These are phyloP conservation scores for Rhodosporidiobolus odoratus DNA, from an alignment of 768 basidiomycete genomes.

Conservation along the genomic window DNA sequence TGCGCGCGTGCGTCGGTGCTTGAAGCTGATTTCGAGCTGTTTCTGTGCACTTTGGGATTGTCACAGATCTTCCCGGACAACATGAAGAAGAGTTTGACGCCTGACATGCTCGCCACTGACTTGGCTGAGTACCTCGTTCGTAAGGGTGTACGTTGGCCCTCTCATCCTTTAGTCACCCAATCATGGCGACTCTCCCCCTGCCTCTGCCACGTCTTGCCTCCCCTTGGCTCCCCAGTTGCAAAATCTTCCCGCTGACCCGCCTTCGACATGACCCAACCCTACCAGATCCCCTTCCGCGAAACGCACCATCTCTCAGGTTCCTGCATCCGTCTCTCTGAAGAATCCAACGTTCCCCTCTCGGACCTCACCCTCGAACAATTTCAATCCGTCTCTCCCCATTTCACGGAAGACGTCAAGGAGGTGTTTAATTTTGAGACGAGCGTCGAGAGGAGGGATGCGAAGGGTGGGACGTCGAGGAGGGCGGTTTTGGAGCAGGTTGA, in stretches of 20 bases:
- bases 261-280: neutral
- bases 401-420: constrained; percentile 69
- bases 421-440: constrained; percentile 95
- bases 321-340: constrained; percentile 89
- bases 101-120: constrained; percentile 98
- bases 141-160: constrained; percentile 69
- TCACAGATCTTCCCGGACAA: constrained; percentile 75
- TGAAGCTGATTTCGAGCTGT: no score
- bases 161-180: neutral
- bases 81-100: constrained; percentile 85
- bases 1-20: no score
- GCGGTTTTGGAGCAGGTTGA: constrained; percentile 82
- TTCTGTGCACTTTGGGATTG: no score
- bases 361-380: constrained; percentile 75
- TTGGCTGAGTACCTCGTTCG: constrained; percentile 97
- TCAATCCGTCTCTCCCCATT: constrained; percentile 66
- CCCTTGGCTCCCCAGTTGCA: neutral
- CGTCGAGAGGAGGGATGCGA: constrained; percentile 83
- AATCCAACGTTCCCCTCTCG: constrained; percentile 70
- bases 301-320: constrained; percentile 97
- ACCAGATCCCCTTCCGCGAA: constrained; percentile 91
- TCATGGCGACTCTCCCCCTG: neutral
- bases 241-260: no score
- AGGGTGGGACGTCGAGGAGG: constrained; percentile 79
- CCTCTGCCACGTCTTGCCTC: neutral